phyloP scores from a whole-genome alignment of 140 eudicot genomes.

The Bidens hawaiensis region DNA sequence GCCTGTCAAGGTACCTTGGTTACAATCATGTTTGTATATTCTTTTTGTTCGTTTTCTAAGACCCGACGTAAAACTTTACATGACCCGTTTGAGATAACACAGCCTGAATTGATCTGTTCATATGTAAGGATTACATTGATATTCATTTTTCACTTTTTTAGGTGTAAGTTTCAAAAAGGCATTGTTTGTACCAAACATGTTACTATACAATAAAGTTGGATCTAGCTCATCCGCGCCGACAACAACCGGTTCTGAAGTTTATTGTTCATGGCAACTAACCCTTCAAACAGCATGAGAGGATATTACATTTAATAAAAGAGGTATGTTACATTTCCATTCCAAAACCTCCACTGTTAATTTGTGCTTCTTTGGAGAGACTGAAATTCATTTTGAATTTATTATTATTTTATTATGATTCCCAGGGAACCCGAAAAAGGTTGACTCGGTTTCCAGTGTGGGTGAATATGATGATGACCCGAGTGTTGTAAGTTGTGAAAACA shows the following conservation, averaged over 20 bases:
- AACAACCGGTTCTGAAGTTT: slow-evolving; percentile 52
- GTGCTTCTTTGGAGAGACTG: neutral
- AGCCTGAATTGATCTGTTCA: neutral
- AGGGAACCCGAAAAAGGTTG: slow-evolving; percentile 45
- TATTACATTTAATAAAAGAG: slow-evolving; percentile 48
- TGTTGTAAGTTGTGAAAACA: slow-evolving; percentile 44
- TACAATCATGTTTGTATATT: slow-evolving; percentile 16
- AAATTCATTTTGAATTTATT: too few species aligned
- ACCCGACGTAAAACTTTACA: too few species aligned
- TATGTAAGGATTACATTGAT: slow-evolving; percentile 4
- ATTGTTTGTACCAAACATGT: slow-evolving; percentile 81
- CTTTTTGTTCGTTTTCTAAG: too few species aligned
- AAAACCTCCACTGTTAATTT: neutral
- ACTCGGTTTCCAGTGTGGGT: slow-evolving; percentile 29
- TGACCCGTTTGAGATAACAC: slow-evolving; percentile 5
- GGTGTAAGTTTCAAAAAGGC: slow-evolving; percentile 84
- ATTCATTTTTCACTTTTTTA: slow-evolving; percentile 20
- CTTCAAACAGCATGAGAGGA: slow-evolving; percentile 82
- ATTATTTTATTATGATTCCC: slow-evolving; percentile 21
- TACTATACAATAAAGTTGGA: slow-evolving; percentile 78
- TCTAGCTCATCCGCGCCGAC: slow-evolving; percentile 36
- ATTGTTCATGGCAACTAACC: slow-evolving; percentile 76
- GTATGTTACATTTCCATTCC: slow-evolving; percentile 26
- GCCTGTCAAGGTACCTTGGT: slow-evolving; percentile 56
- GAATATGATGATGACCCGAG: slow-evolving; percentile 27